Percentiles rank a stretch among this genome's conserved stretches.
Conservation (phyloP, 257 asterid species). For the Fraxinus excelsior region DNA sequence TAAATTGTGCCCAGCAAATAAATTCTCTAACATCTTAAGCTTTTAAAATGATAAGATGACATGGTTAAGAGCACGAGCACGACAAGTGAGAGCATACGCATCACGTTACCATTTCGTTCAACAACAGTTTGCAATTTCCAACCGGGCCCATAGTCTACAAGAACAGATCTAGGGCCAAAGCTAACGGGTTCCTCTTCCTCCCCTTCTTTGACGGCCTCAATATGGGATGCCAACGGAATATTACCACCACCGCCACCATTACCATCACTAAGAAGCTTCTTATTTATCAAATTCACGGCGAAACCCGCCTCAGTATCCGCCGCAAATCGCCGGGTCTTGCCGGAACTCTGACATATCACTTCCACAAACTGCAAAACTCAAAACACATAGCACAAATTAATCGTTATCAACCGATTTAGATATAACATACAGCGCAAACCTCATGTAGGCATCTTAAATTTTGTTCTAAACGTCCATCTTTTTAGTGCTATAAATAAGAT, state of each 20-base stretch:
- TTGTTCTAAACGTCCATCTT: neutral
- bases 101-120: slow-evolving; percentile 39
- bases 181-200: slow-evolving; percentile 64
- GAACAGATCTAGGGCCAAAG: slow-evolving; percentile 76
- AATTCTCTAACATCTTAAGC: neutral
- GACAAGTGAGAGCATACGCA: neutral
- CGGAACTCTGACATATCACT: slow-evolving; percentile 73
- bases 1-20: no score
- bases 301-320: slow-evolving; percentile 76
- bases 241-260: slow-evolving; percentile 25
- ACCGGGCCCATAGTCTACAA: slow-evolving; percentile 67
- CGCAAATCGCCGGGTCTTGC: slow-evolving; percentile 78
- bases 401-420: neutral
- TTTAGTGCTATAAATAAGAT: neutral
- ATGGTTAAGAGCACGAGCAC: neutral
- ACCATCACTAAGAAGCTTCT: slow-evolving; percentile 31
- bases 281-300: slow-evolving; percentile 70
- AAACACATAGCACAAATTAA: neutral
- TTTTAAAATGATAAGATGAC: neutral
- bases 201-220: slow-evolving; percentile 85
- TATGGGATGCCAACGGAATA: slow-evolving; percentile 48
- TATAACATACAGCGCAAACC: neutral
- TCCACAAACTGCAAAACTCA: slow-evolving; percentile 61
- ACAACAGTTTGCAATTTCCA: slow-evolving; percentile 77
- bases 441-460: neutral